phyloP scores from a whole-genome alignment of 306 rosid genomes.

The Arachis hypogaea region DNA sequence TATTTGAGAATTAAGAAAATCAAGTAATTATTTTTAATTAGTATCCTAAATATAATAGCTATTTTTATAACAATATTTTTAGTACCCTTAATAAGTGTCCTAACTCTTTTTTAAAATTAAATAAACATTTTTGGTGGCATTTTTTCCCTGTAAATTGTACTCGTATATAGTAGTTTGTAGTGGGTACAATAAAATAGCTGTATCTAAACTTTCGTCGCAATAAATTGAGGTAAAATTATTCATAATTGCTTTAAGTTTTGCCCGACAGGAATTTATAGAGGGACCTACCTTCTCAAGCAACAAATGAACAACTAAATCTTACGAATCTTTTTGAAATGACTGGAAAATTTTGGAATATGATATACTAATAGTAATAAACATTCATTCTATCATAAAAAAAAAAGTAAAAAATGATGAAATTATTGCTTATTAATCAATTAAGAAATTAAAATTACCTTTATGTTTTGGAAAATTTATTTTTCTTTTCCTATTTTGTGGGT shows the following conservation, averaged over 20 bases:
- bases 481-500: too few relatives aligned
- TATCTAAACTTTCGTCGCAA: constrained; percentile 33
- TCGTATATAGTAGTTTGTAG: too few relatives aligned
- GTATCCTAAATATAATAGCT: too few relatives aligned
- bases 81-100: too few relatives aligned
- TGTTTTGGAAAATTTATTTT: too few relatives aligned
- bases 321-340: constrained; percentile 53
- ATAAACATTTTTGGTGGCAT: too few relatives aligned
- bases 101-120: too few relatives aligned
- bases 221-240: constrained; percentile 15
- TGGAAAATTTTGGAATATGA: constrained; percentile 19
- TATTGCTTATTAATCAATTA: constrained; percentile 10
- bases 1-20: too few relatives aligned
- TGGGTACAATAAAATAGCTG: neutral
- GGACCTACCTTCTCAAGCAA: constrained; percentile 30
- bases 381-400: neutral
- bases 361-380: neutral
- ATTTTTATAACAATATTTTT: too few relatives aligned
- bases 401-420: neutral
- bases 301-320: constrained; percentile 35
- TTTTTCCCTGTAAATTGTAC: neutral
- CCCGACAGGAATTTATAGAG: constrained; percentile 32
- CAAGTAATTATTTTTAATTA: too few relatives aligned
- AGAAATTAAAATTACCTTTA: constrained; percentile 4
- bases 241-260: neutral